Conservation (phyloP, 495 filamentous ascomycete species). For the Aspergillus haitiensis region DNA sequence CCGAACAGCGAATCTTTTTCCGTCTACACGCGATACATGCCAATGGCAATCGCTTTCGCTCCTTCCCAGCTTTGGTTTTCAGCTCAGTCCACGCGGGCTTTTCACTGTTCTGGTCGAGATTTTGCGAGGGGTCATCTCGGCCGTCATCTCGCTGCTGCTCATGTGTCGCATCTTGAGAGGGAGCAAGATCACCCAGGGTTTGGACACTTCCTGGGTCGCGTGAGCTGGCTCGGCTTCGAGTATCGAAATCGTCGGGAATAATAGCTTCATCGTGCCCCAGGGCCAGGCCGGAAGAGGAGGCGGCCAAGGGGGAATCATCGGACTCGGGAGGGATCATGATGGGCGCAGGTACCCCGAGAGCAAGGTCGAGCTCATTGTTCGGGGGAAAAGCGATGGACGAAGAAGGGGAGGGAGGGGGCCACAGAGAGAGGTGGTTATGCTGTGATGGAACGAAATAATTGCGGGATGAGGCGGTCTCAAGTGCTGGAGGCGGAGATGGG, state of each 20-base stretch:
- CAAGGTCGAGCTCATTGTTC: slow-evolving; percentile 44
- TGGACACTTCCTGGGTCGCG: slow-evolving; percentile 41
- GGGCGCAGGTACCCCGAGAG: slow-evolving; percentile 46
- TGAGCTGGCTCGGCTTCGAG: slow-evolving; percentile 48
- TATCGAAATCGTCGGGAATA: slow-evolving; percentile 42
- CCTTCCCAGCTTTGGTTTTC: slow-evolving; percentile 97
- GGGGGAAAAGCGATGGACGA: slow-evolving; percentile 20
- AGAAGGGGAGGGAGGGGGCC: slow-evolving; percentile 10
- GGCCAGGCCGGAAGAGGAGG: slow-evolving; percentile 29
- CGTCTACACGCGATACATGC: slow-evolving; percentile 94
- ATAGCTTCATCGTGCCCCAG: slow-evolving; percentile 35
- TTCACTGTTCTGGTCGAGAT: slow-evolving; percentile 32
- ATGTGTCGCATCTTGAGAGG: slow-evolving; percentile 21
- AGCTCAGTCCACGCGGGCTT: slow-evolving; percentile 88
- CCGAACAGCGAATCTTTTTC: slow-evolving; percentile 98
- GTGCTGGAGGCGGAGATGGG: slow-evolving; percentile 37
- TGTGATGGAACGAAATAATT: slow-evolving; percentile 17
- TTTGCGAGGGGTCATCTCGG: slow-evolving; percentile 39
- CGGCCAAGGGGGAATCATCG: slow-evolving; percentile 39
- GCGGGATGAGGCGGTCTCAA: slow-evolving; percentile 21
- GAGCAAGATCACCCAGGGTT: slow-evolving; percentile 28
- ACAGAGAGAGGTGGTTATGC: slow-evolving; percentile 6
- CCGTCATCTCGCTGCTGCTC: slow-evolving; percentile 30
- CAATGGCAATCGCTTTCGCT: slow-evolving; percentile 87
- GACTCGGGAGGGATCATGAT: slow-evolving; percentile 47